Base-by-base conservation (phyloP, 176 grass and related monocot genomes). In the Eragrostis nindensis region DNA sequence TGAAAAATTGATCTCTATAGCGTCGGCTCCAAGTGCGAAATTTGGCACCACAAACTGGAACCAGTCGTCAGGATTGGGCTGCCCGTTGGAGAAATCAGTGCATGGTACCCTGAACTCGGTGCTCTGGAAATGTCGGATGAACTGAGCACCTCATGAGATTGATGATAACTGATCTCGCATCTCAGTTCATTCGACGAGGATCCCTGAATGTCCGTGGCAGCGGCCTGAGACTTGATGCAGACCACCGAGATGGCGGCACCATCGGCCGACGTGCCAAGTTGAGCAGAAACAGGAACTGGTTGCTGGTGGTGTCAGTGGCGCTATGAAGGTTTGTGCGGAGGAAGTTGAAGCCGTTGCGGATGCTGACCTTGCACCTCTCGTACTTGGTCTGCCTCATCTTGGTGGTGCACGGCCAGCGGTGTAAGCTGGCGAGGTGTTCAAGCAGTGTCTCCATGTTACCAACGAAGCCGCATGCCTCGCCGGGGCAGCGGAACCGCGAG, bases 301-400 rank as follows among this genome's bases (percentile, higher is more conserved):
- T 55, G 10, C 52, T 1, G 19, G 5, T 11, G 8, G 8, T 12
- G 59, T 25, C 27, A 11, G 39, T 13, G 66, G 39, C 1, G n/a
- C 6, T 55, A 0, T 17, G 52, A 55, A 55, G 5, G 53, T 59
- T 66, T 18, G 43, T 40, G 41, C 17, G 52, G 41, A 81, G 53
- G 67, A 81, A n/a, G 40, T 81, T 81, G 54, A 61, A 11, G 41
- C 79, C 79, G 8, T 60, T 41, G 0, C 8, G 67, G 18, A 81
- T 40, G 52, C 39, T 18, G 52, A 22, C 52, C 22, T 41, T 40
- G 67, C 52, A 55, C 18, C 6, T n/a, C 18, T 55, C 52, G 2
- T n/a, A 8, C 2, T n/a, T 55, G 5, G 18, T 2, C 2, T n/a
- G 5, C 52, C 52, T 55, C 5, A 54, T 17, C 52, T 21, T 54